Evolutionary conservation across 2,329 filamentous ascomycete genomes (phyloP).

Genomic region (Monilinia vaccinii-corymbosi): DNA sequence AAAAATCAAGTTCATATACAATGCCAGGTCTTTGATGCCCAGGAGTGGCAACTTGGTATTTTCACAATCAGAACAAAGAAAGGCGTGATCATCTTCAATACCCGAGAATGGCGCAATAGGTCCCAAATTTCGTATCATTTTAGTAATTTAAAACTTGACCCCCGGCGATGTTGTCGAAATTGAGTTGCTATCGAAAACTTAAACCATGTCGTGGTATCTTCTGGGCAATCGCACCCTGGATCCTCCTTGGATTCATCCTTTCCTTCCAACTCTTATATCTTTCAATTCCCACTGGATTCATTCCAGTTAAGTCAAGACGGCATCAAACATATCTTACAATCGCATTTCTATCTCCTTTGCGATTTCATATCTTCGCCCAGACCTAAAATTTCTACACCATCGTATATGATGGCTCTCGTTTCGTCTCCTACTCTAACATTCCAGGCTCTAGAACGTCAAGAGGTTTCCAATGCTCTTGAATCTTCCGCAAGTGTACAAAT

Average conservation of each 20-base stretch:
- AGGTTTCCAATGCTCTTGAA: neutral
- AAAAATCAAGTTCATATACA: neutral
- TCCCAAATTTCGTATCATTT: conserved; percentile 1
- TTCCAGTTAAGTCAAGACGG: neutral
- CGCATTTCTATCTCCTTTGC: neutral
- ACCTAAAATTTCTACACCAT: neutral
- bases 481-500: neutral
- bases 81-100: conserved; percentile 4
- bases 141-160: neutral
- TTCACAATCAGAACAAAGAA: conserved; percentile 9
- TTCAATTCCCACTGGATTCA: neutral
- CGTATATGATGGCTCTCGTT: conserved; percentile 11
- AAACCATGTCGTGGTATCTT: conserved; percentile 3
- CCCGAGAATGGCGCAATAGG: conserved; percentile 9
- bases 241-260: neutral
- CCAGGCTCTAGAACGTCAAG: neutral
- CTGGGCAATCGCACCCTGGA: conserved; percentile 1
- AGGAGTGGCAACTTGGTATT: neutral
- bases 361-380: neutral
- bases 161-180: neutral
- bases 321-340: neutral
- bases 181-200: neutral
- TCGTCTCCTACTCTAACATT: conserved; percentile 10
- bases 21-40: neutral
- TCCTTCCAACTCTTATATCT: neutral